Percentiles rank a stretch among this genome's conserved stretches.
Conservation (phyloP, 2,329 filamentous ascomycete genomes). For the Annulohypoxylon truncatum region DNA sequence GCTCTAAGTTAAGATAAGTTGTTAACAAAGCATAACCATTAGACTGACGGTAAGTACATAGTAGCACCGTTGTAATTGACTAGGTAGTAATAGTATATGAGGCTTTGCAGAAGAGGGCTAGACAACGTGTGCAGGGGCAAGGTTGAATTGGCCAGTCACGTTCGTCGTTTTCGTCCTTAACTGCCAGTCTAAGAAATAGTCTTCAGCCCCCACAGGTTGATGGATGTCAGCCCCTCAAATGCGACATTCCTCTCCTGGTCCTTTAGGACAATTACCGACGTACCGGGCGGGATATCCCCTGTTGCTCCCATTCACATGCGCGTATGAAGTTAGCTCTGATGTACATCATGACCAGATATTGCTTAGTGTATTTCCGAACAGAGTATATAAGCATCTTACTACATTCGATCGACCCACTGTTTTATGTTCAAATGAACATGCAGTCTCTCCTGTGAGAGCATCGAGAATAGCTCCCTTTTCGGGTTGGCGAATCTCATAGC, state of each 20-base stretch:
- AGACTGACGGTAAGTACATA: too few species aligned
- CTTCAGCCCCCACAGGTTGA: neutral
- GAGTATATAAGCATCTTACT: neutral
- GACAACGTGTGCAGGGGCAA: neutral
- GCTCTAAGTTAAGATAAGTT: neutral
- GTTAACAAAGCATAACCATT: neutral
- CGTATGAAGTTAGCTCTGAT: neutral
- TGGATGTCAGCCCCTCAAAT: neutral
- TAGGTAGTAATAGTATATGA: neutral
- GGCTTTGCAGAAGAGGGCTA: neutral
- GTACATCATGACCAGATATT: neutral
- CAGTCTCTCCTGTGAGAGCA: too few species aligned
- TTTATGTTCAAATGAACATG: neutral
- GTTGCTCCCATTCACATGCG: neutral
- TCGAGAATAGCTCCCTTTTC: too few species aligned
- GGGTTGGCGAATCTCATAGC: too few species aligned
- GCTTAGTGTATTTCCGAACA: neutral
- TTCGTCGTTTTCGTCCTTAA: neutral
- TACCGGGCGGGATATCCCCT: too few species aligned
- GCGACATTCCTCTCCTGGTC: too few species aligned
- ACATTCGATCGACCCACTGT: neutral
- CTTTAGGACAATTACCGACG: too few species aligned
- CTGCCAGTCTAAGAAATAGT: neutral
- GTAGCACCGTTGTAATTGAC: too few species aligned
- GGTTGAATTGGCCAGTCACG: neutral